phyloP scores from a whole-genome alignment of 1,284 basidiomycete species.

The Trichosporon asahii region DNA sequence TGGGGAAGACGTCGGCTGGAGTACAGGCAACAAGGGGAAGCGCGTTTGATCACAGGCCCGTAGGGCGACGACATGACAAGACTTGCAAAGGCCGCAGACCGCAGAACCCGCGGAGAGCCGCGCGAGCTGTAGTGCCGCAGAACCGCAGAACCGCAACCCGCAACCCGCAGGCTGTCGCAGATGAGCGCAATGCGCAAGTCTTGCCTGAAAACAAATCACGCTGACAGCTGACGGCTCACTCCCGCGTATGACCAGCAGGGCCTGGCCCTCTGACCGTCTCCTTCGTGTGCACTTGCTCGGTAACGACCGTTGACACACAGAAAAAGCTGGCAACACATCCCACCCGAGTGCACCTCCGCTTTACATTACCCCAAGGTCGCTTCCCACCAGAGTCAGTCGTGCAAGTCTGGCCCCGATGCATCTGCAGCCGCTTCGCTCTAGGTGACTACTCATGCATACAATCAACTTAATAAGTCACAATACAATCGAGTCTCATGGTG shows the following conservation, averaged over 20 bases:
- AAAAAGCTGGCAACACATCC: too few relatives aligned
- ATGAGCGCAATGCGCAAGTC: not conserved
- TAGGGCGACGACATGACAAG: not conserved
- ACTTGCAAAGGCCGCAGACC: not conserved
- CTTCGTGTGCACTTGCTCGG: not conserved
- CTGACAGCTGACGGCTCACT: not conserved
- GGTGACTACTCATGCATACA: constrained; percentile 9
- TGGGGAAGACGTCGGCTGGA: not conserved
- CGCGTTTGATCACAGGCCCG: not conserved
- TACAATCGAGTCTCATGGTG: not conserved
- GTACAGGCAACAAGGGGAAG: not conserved
- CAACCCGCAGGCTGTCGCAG: too few relatives aligned
- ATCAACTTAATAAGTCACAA: not conserved
- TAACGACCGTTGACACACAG: too few relatives aligned
- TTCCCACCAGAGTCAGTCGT: too few relatives aligned
- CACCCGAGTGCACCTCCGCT: too few relatives aligned
- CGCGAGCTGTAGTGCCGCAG: too few relatives aligned
- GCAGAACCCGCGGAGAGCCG: too few relatives aligned
- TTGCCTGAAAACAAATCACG: not conserved
- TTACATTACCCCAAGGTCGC: too few relatives aligned
- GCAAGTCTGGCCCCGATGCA: too few relatives aligned
- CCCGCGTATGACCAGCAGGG: not conserved
- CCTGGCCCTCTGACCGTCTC: not conserved
- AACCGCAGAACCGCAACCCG: too few relatives aligned
- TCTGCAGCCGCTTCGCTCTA: not conserved